Percentiles rank a stretch among this genome's conserved stretches.
Conservation (phyloP, 2,329 filamentous ascomycete species). For the Fusarium camptoceras region DNA sequence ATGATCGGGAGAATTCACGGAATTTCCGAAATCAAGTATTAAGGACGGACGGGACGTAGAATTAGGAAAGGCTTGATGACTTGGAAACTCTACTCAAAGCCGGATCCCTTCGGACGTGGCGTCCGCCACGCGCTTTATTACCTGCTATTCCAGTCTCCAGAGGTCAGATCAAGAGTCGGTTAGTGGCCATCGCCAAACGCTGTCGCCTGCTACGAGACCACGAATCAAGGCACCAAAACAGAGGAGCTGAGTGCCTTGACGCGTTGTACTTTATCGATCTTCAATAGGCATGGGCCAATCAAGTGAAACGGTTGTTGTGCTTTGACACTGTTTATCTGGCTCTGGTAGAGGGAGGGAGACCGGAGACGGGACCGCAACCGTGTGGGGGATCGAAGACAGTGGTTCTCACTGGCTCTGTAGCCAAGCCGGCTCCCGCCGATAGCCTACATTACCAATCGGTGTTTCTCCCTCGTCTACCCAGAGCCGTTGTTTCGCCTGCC, state of each 20-base stretch:
- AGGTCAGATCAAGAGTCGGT: conserved; percentile 31
- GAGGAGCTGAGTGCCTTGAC: not conserved
- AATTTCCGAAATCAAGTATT: not conserved
- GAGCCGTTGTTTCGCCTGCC: conserved; percentile 5
- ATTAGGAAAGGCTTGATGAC: conserved; percentile 23
- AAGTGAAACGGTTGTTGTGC: not conserved
- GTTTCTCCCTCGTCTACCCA: conserved; percentile 11
- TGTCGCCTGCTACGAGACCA: conserved; percentile 3
- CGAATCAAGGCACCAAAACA: conserved; percentile 10
- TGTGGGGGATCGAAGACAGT: conserved; percentile 18
- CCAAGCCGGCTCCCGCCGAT: conserved; percentile 37
- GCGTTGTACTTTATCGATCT: conserved; percentile 9
- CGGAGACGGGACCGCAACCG: not conserved
- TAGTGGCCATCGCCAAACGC: conserved; percentile 9
- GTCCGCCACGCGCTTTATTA: conserved; percentile 39
- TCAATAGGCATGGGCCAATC: conserved; percentile 12
- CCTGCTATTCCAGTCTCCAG: conserved; percentile 30
- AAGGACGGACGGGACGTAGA: not conserved
- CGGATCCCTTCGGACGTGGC: conserved; percentile 44
- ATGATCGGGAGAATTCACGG: not conserved
- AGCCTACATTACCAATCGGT: conserved; percentile 23
- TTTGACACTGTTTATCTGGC: conserved; percentile 10
- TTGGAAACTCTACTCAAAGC: conserved; percentile 37
- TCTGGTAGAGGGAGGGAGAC: not conserved
- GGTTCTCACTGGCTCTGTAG: conserved; percentile 25